A percentile compares a stretch with the other conserved stretches of the same genome.
Evolutionary conservation across 352 stramenopile genomes (phyloP).

Genomic region (Globisporangium paroecandrum): DNA sequence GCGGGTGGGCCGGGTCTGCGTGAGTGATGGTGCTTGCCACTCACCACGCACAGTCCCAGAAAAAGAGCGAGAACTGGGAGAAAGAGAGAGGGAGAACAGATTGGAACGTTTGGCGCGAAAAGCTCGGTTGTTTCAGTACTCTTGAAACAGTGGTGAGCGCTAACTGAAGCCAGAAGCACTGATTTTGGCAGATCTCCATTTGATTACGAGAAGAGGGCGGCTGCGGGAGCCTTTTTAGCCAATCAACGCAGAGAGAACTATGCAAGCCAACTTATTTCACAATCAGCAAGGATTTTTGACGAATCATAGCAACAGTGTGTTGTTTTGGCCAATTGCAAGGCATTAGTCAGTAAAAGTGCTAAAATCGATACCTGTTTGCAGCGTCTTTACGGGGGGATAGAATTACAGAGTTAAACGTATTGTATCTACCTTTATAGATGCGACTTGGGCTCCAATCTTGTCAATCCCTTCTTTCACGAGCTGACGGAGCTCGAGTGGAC

Average conservation of each 20-base stretch:
- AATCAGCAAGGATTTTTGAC: not conserved
- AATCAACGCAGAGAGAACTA: not conserved
- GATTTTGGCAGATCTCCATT: not conserved
- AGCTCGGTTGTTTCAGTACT: not conserved
- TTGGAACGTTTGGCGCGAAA: not conserved
- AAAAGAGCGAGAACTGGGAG: conserved; percentile 1
- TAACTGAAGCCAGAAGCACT: not conserved
- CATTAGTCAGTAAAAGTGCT: not conserved
- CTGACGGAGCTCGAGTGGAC: not conserved
- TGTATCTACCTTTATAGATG: not conserved
- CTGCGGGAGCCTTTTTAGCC: not conserved
- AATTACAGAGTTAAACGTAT: not conserved
- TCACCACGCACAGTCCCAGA: conserved; percentile 6
- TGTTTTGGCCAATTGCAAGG: not conserved
- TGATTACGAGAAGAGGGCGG: not conserved
- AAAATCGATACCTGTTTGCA: accelerated
- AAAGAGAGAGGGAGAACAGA: not conserved
- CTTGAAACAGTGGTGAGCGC: not conserved
- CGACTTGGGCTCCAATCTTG: not conserved
- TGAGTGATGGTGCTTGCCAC: conserved; percentile 25
- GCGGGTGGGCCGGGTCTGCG: not conserved
- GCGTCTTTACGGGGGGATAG: not conserved
- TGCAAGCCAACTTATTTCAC: not conserved
- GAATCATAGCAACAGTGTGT: not conserved
- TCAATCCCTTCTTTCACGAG: not conserved